Conservation (phyloP, 495 filamentous ascomycete genomes). For the Copromyces sp. region DNA sequence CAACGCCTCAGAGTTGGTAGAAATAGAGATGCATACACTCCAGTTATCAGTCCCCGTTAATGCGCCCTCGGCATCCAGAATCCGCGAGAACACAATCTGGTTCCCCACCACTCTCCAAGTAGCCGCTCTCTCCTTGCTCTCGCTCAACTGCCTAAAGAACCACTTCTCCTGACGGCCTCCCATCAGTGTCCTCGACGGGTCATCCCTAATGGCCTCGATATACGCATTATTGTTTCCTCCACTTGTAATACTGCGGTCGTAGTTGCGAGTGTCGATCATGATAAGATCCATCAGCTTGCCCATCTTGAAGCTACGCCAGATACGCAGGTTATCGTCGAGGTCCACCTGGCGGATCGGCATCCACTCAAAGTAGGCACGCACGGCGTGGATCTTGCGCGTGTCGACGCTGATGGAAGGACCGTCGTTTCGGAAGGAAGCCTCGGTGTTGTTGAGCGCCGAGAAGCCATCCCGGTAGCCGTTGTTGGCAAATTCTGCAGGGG, state of each 20-base stretch:
- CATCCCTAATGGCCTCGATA: slow-evolving; percentile 43
- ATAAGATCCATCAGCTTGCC: slow-evolving; percentile 51
- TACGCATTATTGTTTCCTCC: slow-evolving; percentile 47
- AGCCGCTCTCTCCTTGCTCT: slow-evolving; percentile 43
- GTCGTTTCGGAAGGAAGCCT: slow-evolving; percentile 48
- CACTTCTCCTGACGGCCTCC: slow-evolving; percentile 53
- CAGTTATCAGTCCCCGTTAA: slow-evolving; percentile 25
- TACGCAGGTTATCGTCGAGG: slow-evolving; percentile 56
- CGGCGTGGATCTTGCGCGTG: slow-evolving; percentile 58
- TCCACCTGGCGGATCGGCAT: slow-evolving; percentile 44
- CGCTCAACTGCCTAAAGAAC: slow-evolving; percentile 47
- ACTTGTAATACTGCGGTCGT: slow-evolving; percentile 45
- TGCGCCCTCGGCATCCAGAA: slow-evolving; percentile 22
- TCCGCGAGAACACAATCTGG: slow-evolving; percentile 52
- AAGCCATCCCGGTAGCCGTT: slow-evolving; percentile 50
- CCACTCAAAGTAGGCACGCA: slow-evolving; percentile 60
- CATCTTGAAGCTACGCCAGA: slow-evolving; percentile 54
- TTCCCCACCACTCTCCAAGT: slow-evolving; percentile 55
- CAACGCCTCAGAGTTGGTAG: not conserved
- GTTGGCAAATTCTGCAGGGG: slow-evolving; percentile 45
- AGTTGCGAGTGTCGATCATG: slow-evolving; percentile 56
- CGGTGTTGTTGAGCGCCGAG: slow-evolving; percentile 51
- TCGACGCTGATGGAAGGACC: slow-evolving; percentile 49
- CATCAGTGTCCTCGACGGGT: slow-evolving; percentile 50
- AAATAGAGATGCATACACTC: not conserved